Percentiles rank a stretch among this genome's conserved stretches.
Conservation (phyloP, 2,329 filamentous ascomycete genomes). For the Keithomyces neogunnii region DNA sequence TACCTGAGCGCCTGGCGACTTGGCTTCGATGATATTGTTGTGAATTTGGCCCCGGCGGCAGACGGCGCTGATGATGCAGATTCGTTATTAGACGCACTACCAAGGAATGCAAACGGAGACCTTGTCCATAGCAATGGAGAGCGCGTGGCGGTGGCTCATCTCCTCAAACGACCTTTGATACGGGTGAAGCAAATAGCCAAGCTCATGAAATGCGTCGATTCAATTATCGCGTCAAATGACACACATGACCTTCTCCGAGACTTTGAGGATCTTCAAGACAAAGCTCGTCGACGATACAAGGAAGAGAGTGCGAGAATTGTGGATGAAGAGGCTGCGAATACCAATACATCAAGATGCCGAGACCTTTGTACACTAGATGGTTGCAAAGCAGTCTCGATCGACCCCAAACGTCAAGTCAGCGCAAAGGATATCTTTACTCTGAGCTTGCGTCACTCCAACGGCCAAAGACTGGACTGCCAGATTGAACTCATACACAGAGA, state of each 20-base stretch:
- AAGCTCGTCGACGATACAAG: constrained; percentile 56
- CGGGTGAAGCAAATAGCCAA: constrained; percentile 82
- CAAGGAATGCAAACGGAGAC: constrained; percentile 56
- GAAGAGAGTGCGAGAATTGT: constrained; percentile 63
- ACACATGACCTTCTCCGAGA: constrained; percentile 30
- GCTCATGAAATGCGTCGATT: constrained; percentile 63
- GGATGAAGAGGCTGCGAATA: constrained; percentile 79
- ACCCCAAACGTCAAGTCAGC: constrained; percentile 71
- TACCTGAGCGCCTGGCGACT: constrained; percentile 86
- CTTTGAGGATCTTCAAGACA: constrained; percentile 67
- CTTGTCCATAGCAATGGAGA: constrained; percentile 70
- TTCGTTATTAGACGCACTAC: constrained; percentile 50
- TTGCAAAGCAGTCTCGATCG: constrained; percentile 61
- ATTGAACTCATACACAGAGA: constrained; percentile 84
- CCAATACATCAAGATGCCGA: constrained; percentile 72
- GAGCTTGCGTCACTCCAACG: constrained; percentile 77
- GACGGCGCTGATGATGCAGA: constrained; percentile 47
- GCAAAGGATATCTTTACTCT: constrained; percentile 88
- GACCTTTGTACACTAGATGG: constrained; percentile 71
- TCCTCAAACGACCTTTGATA: constrained; percentile 82
- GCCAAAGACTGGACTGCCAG: constrained; percentile 81
- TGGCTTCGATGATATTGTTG: constrained; percentile 88
- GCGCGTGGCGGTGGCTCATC: constrained; percentile 85
- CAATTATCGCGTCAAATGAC: constrained; percentile 40
- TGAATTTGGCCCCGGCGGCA: constrained; percentile 73